phyloP scores from a whole-genome alignment of 2,329 filamentous ascomycete species.

The Colletotrichum tofieldiae region DNA sequence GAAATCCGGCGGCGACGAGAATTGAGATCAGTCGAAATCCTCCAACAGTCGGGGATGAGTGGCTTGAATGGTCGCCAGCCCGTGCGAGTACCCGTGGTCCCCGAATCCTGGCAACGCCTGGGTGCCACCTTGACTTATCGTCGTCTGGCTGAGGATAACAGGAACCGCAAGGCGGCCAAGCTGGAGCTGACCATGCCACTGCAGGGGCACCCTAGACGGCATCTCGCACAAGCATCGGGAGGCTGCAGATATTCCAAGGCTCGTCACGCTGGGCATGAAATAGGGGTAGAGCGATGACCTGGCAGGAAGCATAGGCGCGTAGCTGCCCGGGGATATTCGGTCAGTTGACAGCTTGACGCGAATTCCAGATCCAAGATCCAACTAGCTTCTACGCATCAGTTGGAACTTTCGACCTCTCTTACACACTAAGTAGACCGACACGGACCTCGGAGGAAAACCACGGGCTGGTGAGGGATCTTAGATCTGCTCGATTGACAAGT shows the following conservation, averaged over 20 bases:
- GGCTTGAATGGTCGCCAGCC: constrained; percentile 18
- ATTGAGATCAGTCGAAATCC: constrained; percentile 2
- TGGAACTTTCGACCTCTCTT: background rate
- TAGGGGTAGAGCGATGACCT: background rate
- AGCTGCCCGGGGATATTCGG: background rate
- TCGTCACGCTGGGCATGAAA: background rate
- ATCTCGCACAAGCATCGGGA: background rate
- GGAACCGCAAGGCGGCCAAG: background rate
- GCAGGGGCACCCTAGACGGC: background rate
- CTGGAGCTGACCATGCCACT: background rate
- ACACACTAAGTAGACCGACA: constrained; percentile 6
- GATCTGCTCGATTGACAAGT: constrained; percentile 1
- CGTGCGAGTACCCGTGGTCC: constrained; percentile 21
- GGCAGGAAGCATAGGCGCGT: too few species aligned
- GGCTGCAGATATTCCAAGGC: background rate
- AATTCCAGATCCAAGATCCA: background rate
- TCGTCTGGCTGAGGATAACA: background rate
- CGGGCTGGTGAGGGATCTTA: constrained; percentile 7
- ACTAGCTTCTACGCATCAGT: background rate
- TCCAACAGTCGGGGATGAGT: constrained; percentile 28
- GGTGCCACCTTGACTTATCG: background rate
- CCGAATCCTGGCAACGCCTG: background rate
- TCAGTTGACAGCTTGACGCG: background rate
- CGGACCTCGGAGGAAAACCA: constrained; percentile 6
- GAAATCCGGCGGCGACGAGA: constrained; percentile 11